These are phyloP conservation scores for Berberis vulgaris DNA, from an alignment of 164 flowering plant species.

Conservation along the genomic window DNA sequence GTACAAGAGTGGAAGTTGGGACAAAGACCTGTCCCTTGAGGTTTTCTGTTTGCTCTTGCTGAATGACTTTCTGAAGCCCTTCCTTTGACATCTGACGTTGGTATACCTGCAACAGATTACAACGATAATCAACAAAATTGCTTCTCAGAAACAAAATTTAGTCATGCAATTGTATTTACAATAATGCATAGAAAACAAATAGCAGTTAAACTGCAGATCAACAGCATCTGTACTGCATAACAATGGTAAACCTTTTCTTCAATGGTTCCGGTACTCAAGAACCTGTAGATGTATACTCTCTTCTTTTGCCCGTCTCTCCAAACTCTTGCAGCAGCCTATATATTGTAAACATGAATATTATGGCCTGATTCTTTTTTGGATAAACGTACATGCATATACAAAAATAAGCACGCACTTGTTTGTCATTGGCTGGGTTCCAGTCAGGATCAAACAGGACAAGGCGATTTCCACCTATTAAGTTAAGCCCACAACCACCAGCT, in stretches of 20 bases:
- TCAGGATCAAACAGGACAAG: constrained; percentile 98
- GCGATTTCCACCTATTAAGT: constrained; percentile 94
- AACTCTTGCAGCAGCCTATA: constrained; percentile 96
- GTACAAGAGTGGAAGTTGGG: too few species aligned
- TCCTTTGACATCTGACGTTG: constrained; percentile 99
- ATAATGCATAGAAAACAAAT: neutral
- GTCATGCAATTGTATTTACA: neutral
- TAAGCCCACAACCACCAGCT: constrained; percentile 99
- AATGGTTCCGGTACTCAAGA: constrained; percentile 92
- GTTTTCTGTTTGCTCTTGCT: constrained; percentile 62
- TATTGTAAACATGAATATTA: constrained; percentile 1
- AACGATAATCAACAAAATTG: constrained; percentile 1
- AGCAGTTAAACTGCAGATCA: neutral
- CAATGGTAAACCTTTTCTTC: constrained; percentile 82
- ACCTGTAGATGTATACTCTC: constrained; percentile 94
- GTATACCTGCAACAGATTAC: constrained; percentile 50
- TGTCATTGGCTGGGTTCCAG: constrained; percentile 99
- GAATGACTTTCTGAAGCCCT: constrained; percentile 98
- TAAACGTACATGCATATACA: neutral
- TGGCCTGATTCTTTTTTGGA: neutral
- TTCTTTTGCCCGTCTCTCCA: constrained; percentile 99
- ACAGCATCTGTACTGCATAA: constrained; percentile 1
- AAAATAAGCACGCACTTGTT: constrained; percentile 49
- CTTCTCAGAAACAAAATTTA: neutral
- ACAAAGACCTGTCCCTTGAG: constrained; percentile 31